These are phyloP conservation scores for Gastrodia elata DNA, from an alignment of 106 monocot genomes.

Conservation along the genomic window DNA sequence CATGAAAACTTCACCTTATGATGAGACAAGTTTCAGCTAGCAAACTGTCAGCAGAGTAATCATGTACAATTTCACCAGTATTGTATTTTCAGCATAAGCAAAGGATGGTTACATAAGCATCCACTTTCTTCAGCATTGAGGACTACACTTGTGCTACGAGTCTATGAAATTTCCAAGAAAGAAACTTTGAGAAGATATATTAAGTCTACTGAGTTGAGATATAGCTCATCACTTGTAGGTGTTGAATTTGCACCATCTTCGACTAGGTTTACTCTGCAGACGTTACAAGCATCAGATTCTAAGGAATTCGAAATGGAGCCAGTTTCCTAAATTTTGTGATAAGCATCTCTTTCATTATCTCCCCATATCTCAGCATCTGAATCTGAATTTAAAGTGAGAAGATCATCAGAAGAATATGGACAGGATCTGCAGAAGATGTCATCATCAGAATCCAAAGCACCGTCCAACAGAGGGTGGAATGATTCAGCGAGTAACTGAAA, in stretches of 20 bases:
- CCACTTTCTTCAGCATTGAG: background rate
- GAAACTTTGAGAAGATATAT: background rate
- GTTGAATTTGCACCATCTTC: background rate
- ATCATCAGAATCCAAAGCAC: constrained; percentile 77
- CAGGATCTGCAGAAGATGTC: constrained; percentile 85
- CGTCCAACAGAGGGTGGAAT: constrained; percentile 18
- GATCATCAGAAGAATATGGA: constrained; percentile 59
- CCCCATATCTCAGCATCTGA: constrained; percentile 81
- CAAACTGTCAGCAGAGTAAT: background rate
- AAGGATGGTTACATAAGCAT: background rate
- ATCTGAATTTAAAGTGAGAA: constrained; percentile 40
- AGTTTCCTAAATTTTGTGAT: background rate
- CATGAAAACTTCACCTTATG: background rate
- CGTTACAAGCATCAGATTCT: background rate
- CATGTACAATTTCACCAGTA: background rate
- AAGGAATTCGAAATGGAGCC: background rate
- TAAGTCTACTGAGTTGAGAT: background rate
- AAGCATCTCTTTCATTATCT: constrained; percentile 27
- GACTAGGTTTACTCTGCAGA: background rate
- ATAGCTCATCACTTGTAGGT: background rate
- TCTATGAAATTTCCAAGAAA: background rate
- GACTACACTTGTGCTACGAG: background rate
- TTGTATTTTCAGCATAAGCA: background rate
- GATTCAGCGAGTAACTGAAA: constrained; percentile 57
- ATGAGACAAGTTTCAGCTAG: background rate